phyloP scores from a whole-genome alignment of 192 early-diverging fungal genomes.

The Pecoramyces ruminantium region DNA sequence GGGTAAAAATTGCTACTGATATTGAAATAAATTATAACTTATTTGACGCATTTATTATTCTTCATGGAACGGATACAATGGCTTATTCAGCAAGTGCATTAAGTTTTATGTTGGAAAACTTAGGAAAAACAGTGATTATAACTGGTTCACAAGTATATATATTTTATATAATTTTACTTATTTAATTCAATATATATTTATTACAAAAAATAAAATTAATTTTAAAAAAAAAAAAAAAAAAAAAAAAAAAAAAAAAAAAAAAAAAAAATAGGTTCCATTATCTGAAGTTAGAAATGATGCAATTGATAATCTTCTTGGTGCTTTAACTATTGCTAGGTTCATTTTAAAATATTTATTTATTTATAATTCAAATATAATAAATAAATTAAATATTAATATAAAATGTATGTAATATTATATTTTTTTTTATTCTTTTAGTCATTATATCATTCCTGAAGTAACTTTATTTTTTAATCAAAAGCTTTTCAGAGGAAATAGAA shows the following conservation, averaged over 20 bases:
- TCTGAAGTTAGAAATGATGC: constrained; percentile 97
- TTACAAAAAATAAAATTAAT: too few relatives aligned
- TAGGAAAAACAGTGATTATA: constrained; percentile 95
- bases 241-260: too few relatives aligned
- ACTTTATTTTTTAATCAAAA: not conserved
- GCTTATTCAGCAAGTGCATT: constrained; percentile 72
- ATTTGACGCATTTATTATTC: constrained; percentile 88
- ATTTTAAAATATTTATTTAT: constrained; percentile 96
- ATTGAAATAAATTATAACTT: constrained; percentile 85
- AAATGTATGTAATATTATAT: too few relatives aligned
- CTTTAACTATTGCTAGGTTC: constrained; percentile 92
- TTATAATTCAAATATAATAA: too few relatives aligned
- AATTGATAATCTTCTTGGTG: constrained; percentile 87
- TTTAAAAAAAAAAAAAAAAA: too few relatives aligned
- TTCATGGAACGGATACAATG: constrained; percentile 90
- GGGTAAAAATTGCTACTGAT: constrained; percentile 89
- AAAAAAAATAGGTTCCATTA: constrained; percentile 69
- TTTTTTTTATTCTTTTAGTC: constrained; percentile 28
- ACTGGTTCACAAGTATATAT: constrained; percentile 73
- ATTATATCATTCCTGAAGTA: constrained; percentile 73
- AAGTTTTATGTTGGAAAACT: constrained; percentile 89
- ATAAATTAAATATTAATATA: too few relatives aligned
- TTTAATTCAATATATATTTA: too few relatives aligned
- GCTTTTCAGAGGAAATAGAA: constrained; percentile 45
- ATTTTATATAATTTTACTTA: too few relatives aligned